These are phyloP conservation scores for Hymenoscyphus linearis DNA, from an alignment of 2,329 filamentous ascomycete genomes.

Conservation along the genomic window DNA sequence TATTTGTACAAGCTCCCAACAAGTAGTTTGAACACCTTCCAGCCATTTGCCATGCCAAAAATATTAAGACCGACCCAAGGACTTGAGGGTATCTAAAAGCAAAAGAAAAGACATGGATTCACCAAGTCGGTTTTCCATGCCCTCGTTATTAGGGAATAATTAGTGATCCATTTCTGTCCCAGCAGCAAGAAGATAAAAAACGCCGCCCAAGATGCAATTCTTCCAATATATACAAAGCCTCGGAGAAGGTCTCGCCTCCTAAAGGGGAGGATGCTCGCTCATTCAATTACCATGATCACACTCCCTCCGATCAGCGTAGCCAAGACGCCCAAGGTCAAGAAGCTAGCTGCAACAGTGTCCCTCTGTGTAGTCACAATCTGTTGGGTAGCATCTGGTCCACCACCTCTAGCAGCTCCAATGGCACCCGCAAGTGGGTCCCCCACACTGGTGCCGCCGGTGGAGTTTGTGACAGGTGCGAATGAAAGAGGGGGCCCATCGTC, in stretches of 20 bases:
- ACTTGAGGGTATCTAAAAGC: neutral
- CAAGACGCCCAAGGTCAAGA: slow-evolving; percentile 54
- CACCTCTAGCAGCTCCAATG: neutral
- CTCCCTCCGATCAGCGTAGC: slow-evolving; percentile 49
- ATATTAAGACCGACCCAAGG: neutral
- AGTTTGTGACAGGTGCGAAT: slow-evolving; percentile 40
- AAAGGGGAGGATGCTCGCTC: neutral
- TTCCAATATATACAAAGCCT: neutral
- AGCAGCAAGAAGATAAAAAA: neutral
- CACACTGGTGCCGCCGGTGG: slow-evolving; percentile 53
- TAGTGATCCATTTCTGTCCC: neutral
- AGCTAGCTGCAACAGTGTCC: slow-evolving; percentile 64
- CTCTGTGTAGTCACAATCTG: slow-evolving; percentile 37
- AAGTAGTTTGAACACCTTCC: neutral
- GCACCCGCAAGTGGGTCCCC: slow-evolving; percentile 30
- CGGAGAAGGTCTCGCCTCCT: neutral
- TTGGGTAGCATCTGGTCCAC: neutral
- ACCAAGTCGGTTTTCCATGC: neutral
- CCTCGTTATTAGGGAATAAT: neutral
- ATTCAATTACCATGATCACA: slow-evolving; percentile 41
- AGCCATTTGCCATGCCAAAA: neutral
- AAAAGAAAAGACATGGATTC: neutral
- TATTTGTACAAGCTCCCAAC: neutral
- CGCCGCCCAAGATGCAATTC: neutral
- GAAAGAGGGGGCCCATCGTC: neutral